Base-by-base conservation (phyloP, 1,284 basidiomycete genomes). In the Rhodotorula glutinis region DNA sequence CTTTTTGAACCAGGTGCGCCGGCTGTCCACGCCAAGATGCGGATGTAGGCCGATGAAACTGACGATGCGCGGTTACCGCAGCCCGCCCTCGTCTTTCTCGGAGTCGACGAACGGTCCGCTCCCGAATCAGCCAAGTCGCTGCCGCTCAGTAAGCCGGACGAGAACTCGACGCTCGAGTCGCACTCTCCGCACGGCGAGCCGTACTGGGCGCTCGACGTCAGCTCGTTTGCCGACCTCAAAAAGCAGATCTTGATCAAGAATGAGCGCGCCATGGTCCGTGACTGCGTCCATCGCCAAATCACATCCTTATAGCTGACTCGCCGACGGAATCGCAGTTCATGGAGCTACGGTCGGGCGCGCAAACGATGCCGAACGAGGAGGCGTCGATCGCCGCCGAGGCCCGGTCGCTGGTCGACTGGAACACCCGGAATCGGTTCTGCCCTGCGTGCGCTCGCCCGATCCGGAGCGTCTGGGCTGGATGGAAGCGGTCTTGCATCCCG, bases 391-490 rank as follows among this genome's bases (percentile, higher is more conserved):
- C 89, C 75, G 88, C 90, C 0, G 82, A 85, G 62, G 89, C 87
- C 3, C 82, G 90, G 68, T 89, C 88, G 60, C 82, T 95, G 83
- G 82, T 88, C 11, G 92, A 95, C 77, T 96, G 92, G 93, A 94
- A 94, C 77, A 82, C 81, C 57, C 82, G 91, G 63, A 92, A 92
- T 78, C 90, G 87, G 87, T 96, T 90, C 80, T 98, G 95, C 77
- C 85, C 93, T 1, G 87, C 85, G 0, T 98, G 95, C 78, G 91
- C 92, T 1, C 85, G 87, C 0, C 83, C 83, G 5, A 86, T 88
- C 1, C 91, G 93, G 77, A 90, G 91, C 1, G 83, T 92, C 70
- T 98, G 94, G 93, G 92, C 87, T 8, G 95, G 95, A 0, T 98
- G 93, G 92, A 98, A 98, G 80, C 81, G 93, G 7, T 83, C 85